phyloP scores from a whole-genome alignment of 164 flowering plant species.

The Magnolia changhungtana region DNA sequence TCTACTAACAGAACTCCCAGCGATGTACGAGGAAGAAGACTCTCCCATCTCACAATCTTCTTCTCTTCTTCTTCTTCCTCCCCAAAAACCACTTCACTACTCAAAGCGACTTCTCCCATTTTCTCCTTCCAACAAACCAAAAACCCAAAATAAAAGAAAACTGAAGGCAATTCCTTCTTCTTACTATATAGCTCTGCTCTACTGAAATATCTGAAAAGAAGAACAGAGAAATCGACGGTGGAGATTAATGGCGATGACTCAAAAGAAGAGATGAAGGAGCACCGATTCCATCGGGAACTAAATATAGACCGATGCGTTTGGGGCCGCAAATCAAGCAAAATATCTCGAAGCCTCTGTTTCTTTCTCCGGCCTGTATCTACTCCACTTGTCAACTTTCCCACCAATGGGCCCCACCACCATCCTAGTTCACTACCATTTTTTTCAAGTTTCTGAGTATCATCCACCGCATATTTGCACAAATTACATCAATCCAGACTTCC shows the following conservation, averaged over 20 bases:
- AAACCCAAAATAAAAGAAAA: not conserved
- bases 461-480: not conserved
- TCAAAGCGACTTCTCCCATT: constrained; percentile 5
- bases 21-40: constrained; percentile 43
- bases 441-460: not conserved
- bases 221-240: not conserved
- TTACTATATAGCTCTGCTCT: not conserved
- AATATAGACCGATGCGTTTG: not conserved
- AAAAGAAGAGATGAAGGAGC: not conserved
- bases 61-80: constrained; percentile 13
- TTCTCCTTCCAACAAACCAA: not conserved
- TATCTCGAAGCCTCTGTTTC: not conserved
- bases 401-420: not conserved
- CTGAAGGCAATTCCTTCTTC: not conserved
- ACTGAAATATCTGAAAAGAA: not conserved
- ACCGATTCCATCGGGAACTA: not conserved
- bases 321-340: not conserved
- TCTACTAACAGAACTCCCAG: constrained; percentile 79
- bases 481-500: not conserved
- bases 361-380: not conserved
- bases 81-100: constrained; percentile 6
- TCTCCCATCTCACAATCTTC: constrained; percentile 52
- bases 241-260: not conserved
- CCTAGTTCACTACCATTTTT: not conserved
- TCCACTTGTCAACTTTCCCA: not conserved